phyloP scores from a whole-genome alignment of 176 grass and related monocot species.

The Microstegium vimineum region DNA sequence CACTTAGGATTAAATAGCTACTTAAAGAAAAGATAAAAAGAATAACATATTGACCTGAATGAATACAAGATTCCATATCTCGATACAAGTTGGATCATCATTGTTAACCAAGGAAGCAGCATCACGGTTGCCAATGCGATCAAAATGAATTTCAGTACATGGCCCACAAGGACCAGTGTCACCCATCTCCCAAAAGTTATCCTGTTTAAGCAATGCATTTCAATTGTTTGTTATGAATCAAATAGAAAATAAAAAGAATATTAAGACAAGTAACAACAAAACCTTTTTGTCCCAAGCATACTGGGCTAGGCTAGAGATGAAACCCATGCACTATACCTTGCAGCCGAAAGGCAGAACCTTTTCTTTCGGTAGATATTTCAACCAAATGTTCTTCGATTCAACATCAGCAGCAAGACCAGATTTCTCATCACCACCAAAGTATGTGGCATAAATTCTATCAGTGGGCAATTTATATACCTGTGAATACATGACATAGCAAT shows the following conservation, averaged over 20 bases:
- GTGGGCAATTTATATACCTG: conserved; percentile 90
- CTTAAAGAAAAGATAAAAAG: not conserved
- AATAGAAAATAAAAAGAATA: not conserved
- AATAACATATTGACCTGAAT: conserved; percentile 63
- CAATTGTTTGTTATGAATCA: not conserved
- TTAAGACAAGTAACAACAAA: not conserved
- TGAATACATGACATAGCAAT: conserved; percentile 27
- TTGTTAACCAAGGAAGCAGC: conserved; percentile 81
- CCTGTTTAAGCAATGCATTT: conserved; percentile 36
- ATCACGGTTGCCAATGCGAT: conserved; percentile 75
- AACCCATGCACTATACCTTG: conserved; percentile 52
- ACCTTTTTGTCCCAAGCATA: not conserved
- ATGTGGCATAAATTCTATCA: conserved; percentile 87
- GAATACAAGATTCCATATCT: conserved; percentile 98
- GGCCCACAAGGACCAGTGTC: conserved; percentile 92
- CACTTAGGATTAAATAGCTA: not conserved
- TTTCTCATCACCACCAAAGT: conserved; percentile 93
- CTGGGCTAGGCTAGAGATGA: not conserved
- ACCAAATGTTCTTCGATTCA: conserved; percentile 71
- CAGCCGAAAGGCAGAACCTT: conserved; percentile 86
- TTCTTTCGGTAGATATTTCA: conserved; percentile 60
- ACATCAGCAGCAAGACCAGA: conserved; percentile 50
- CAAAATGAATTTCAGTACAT: conserved; percentile 98
- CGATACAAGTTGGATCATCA: conserved; percentile 91
- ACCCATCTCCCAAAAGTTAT: conserved; percentile 98